Conservation (phyloP, 1,284 basidiomycete genomes). For the Leccinum pachyderme region DNA sequence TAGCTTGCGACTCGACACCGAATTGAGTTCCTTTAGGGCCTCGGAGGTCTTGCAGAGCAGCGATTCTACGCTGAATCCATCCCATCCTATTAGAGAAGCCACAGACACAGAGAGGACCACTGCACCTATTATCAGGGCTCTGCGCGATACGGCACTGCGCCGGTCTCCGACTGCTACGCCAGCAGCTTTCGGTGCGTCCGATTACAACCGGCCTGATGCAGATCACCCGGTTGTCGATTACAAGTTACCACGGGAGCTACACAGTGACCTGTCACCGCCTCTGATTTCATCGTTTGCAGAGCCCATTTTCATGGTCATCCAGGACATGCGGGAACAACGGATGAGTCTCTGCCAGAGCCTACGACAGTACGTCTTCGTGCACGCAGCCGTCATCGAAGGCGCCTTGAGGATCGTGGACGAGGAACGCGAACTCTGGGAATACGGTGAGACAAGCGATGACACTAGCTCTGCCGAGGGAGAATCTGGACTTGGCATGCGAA, state of each 20-base stretch:
- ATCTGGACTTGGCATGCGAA: background rate
- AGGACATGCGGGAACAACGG: conserved; percentile 87
- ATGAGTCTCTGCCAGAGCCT: conserved; percentile 91
- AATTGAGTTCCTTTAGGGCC: background rate
- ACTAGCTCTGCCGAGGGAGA: conserved; percentile 21
- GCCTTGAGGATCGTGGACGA: conserved; percentile 78
- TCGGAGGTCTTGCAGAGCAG: conserved; percentile 2
- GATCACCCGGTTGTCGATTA: conserved; percentile 43
- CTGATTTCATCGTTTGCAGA: conserved; percentile 63
- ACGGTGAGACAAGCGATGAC: conserved; percentile 26
- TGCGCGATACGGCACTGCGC: conserved; percentile 1
- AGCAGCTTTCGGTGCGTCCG: background rate
- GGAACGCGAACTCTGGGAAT: conserved; percentile 46
- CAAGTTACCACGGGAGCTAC: conserved; percentile 57
- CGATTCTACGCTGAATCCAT: background rate
- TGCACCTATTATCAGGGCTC: background rate
- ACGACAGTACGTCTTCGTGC: conserved; percentile 88
- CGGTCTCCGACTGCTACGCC: background rate
- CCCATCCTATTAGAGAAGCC: background rate
- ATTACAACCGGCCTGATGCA: conserved; percentile 11
- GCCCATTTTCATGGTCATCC: conserved; percentile 75
- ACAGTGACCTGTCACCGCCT: conserved; percentile 52
- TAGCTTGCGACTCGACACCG: conserved; percentile 5
- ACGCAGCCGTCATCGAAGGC: conserved; percentile 81
- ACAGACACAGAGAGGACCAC: conserved; percentile 3